These are phyloP conservation scores for Solanum tarapatanum DNA, from an alignment of 257 asterid species.

Conservation along the genomic window DNA sequence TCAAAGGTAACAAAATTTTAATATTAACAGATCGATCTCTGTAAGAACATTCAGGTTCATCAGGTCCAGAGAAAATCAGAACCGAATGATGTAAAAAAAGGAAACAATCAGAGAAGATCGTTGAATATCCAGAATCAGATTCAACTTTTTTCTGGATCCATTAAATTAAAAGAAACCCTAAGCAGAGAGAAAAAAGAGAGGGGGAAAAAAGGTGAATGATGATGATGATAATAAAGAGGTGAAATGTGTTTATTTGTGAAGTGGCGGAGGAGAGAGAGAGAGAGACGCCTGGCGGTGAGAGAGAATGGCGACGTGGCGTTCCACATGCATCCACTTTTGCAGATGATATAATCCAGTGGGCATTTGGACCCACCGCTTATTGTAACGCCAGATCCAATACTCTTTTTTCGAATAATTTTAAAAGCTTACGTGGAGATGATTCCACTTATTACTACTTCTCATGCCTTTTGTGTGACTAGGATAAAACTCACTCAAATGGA, in stretches of 20 bases:
- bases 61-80: constrained; percentile 15
- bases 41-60: neutral
- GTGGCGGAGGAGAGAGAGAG: constrained; percentile 1
- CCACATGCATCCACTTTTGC: neutral
- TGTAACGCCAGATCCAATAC: neutral
- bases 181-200: constrained; percentile 5
- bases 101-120: constrained; percentile 1
- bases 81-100: neutral
- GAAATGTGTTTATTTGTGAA: neutral
- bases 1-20: neutral
- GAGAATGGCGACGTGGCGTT: constrained; percentile 29
- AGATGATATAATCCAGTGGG: neutral
- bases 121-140: constrained; percentile 36
- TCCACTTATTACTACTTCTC: neutral
- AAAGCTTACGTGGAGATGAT: neutral
- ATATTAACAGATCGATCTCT: constrained; percentile 9
- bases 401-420: neutral
- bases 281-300: constrained; percentile 9
- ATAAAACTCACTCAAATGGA: neutral
- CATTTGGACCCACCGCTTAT: neutral
- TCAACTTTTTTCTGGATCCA: constrained; percentile 6
- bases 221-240: neutral
- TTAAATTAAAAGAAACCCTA: constrained; percentile 14
- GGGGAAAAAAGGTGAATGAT: neutral
- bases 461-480: neutral